Evolutionary conservation across 495 filamentous ascomycete species (phyloP).

Genomic region (Penicillium antarcticum): DNA sequence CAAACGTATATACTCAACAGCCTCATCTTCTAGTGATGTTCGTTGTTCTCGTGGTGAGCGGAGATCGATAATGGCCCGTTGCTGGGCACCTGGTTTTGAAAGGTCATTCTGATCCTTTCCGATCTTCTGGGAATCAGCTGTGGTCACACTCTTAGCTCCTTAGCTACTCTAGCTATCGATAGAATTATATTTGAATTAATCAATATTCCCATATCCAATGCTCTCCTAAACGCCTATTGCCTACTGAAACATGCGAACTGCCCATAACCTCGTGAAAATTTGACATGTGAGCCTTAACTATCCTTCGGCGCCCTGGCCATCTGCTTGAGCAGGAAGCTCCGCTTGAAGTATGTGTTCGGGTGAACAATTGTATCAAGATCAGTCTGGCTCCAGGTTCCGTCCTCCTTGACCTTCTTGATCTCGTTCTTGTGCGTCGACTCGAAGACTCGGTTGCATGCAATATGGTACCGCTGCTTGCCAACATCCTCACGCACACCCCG

Average conservation of each 20-base stretch:
- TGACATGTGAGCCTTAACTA: constrained; percentile 17
- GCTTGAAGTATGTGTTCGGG: constrained; percentile 96
- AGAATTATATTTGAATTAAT: not conserved
- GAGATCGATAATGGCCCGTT: constrained; percentile 61
- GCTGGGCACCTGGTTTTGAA: constrained; percentile 78
- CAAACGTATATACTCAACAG: constrained; percentile 57
- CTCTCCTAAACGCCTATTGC: constrained; percentile 18
- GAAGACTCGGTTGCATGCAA: constrained; percentile 96
- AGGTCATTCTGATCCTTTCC: constrained; percentile 60
- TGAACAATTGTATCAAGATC: constrained; percentile 95
- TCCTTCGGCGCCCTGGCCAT: constrained; percentile 32
- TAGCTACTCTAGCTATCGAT: too few relatives aligned
- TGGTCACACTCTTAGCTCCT: constrained; percentile 53
- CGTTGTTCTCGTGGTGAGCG: constrained; percentile 71
- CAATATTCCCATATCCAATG: constrained; percentile 6
- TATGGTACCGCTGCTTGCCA: constrained; percentile 83
- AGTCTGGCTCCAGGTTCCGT: constrained; percentile 67
- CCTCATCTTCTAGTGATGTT: constrained; percentile 47
- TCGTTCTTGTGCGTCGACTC: constrained; percentile 83
- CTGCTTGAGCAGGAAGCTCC: constrained; percentile 84
- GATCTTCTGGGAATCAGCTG: constrained; percentile 78
- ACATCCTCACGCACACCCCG: constrained; percentile 84
- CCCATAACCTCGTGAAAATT: constrained; percentile 31
- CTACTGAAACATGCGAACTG: constrained; percentile 4
- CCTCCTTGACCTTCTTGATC: constrained; percentile 84